Evolutionary conservation across 768 basidiomycete genomes (phyloP).

Genomic region (Rubroboletus satanas): DNA sequence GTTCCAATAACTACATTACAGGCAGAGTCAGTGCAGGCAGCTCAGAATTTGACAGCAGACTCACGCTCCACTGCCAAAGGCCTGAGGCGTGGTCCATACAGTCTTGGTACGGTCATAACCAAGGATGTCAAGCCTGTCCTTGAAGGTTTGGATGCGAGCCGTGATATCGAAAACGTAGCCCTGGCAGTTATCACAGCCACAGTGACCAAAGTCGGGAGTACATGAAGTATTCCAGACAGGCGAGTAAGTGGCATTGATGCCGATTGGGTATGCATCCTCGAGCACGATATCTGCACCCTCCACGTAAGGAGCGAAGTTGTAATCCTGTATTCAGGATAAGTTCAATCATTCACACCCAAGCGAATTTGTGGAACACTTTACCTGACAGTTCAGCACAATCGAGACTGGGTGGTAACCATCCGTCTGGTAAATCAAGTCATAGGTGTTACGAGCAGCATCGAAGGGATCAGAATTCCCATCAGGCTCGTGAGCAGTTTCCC

Average conservation of each 20-base stretch:
- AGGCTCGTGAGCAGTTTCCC: constrained; percentile 74
- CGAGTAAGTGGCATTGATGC: constrained; percentile 62
- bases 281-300: constrained; percentile 66
- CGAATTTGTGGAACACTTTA: not conserved
- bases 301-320: constrained; percentile 55
- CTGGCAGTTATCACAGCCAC: constrained; percentile 68
- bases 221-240: constrained; percentile 57
- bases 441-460: constrained; percentile 47
- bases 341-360: not conserved
- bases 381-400: constrained; percentile 49
- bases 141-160: constrained; percentile 61
- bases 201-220: constrained; percentile 63
- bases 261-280: constrained; percentile 40
- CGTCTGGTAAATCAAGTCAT: constrained; percentile 43
- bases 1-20: constrained; percentile 25
- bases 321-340: constrained; percentile 41
- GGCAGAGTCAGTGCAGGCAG: not conserved
- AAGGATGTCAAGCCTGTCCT: constrained; percentile 51
- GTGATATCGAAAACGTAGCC: constrained; percentile 64
- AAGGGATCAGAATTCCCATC: constrained; percentile 66
- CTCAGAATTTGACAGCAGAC: not conserved
- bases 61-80: constrained; percentile 54
- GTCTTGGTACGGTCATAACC: constrained; percentile 65
- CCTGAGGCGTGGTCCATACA: constrained; percentile 78
- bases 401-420: constrained; percentile 61